Base-by-base conservation (phyloP, 139 green algal species). In the Spirogloea muscicola region DNA sequence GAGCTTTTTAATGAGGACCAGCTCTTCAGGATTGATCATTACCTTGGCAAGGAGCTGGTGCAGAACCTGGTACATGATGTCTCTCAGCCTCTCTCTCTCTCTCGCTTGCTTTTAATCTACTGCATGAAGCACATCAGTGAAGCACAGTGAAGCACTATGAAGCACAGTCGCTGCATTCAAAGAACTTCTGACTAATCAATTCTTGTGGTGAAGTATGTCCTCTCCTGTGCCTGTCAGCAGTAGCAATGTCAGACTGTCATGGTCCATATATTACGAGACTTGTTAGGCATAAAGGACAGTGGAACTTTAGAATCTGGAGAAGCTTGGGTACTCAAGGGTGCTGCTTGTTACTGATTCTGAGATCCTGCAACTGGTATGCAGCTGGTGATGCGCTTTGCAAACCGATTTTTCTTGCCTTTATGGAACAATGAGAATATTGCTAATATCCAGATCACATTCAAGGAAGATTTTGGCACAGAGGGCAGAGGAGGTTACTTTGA, bases 401-500 rank as follows among this genome's bases (percentile, higher is more conserved):
- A 99, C 84, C 72, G 68, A 25, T 90, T 99, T 51, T 87, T 98
- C 57, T 49, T 73, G 9, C 85, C 90, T 1, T 49, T 88, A 2
- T 96, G 89, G 92, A 93, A 93, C 84, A 70, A 87, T 5, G 74
- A 95, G 38, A 88, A 89, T 75, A 90, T 99, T 40, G 64, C 68
- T 31, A 97, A 95, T 76, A 88, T 97, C 6, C 89, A 94, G n/a
- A 95, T 98, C 68, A 91, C 82, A 6, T 98, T 98, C 87, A 97
- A 93, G 82, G 94, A 97, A 82, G 76, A 89, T 65, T 95, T 94
- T 79, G 91, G 91, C 7, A 94, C 89, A 4, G 76, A 93, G 68
- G 94, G 94, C 1, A 77, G 94, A 0, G 94, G 93, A 2, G 94
- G 94, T 36, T 99, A 98, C 84, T 98, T 99, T 87, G 93, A 98